Evolutionary conservation across 768 basidiomycete genomes (phyloP).

Genomic region (Calocybe indica): DNA sequence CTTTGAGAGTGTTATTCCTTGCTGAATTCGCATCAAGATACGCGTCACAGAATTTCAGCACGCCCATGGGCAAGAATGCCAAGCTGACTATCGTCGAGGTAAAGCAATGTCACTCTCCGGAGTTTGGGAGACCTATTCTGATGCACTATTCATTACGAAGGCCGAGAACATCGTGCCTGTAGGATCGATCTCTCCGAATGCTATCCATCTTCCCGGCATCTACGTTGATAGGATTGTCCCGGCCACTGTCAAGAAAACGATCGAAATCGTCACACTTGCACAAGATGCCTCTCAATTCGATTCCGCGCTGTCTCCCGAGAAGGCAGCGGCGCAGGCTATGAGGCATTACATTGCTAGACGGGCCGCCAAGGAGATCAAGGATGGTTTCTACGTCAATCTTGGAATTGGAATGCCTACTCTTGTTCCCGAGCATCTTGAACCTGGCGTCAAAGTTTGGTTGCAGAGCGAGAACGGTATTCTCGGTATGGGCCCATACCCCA

Average conservation of each 20-base stretch:
- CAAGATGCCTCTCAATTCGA: conserved; percentile 28
- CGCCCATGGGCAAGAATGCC: conserved; percentile 85
- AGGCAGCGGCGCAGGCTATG: conserved; percentile 45
- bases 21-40: conserved; percentile 41
- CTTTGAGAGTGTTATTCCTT: background rate
- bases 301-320: conserved; percentile 35
- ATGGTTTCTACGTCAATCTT: conserved; percentile 84
- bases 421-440: conserved; percentile 71
- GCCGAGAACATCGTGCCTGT: conserved; percentile 87
- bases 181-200: conserved; percentile 74
- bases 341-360: conserved; percentile 78
- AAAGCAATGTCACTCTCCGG: conserved; percentile 4
- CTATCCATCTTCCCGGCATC: conserved; percentile 78
- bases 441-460: conserved; percentile 77
- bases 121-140: background rate
- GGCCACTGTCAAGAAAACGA: conserved; percentile 68
- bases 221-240: conserved; percentile 87
- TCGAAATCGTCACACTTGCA: conserved; percentile 72
- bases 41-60: conserved; percentile 82
- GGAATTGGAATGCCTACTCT: conserved; percentile 92
- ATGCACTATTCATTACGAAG: conserved; percentile 25
- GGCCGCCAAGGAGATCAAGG: conserved; percentile 84
- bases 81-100: conserved; percentile 89
- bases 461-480: conserved; percentile 91
- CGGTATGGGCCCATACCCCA: conserved; percentile 89